phyloP scores from a whole-genome alignment of 2,329 filamentous ascomycete species.

The Scytalidium sp. region DNA sequence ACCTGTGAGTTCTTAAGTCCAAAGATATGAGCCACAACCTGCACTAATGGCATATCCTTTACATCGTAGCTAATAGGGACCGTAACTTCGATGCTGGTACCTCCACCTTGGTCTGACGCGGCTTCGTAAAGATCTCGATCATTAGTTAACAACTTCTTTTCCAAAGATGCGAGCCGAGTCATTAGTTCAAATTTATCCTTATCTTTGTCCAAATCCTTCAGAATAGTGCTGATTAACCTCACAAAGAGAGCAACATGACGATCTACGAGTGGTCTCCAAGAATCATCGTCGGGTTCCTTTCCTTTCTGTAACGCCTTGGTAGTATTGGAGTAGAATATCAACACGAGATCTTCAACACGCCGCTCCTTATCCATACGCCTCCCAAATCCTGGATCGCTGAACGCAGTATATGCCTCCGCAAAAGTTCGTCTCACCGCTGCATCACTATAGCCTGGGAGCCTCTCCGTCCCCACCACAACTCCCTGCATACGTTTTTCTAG shows the following conservation, averaged over 20 bases:
- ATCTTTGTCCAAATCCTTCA: slow-evolving; percentile 82
- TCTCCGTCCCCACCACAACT: slow-evolving; percentile 72
- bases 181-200: slow-evolving; percentile 83
- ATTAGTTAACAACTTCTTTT: slow-evolving; percentile 90
- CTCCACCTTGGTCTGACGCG: slow-evolving; percentile 53
- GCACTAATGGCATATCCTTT: slow-evolving; percentile 94
- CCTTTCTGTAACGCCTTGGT: slow-evolving; percentile 85
- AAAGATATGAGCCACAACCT: slow-evolving; percentile 84
- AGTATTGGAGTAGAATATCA: slow-evolving; percentile 95
- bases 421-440: slow-evolving; percentile 90
- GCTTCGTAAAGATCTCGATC: slow-evolving; percentile 80
- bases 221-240: slow-evolving; percentile 73
- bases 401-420: slow-evolving; percentile 87
- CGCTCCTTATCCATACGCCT: slow-evolving; percentile 93
- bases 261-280: slow-evolving; percentile 89
- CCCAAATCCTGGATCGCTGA: slow-evolving; percentile 84
- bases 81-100: slow-evolving; percentile 74
- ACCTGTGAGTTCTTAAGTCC: slow-evolving; percentile 74
- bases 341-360: slow-evolving; percentile 84
- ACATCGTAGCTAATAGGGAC: slow-evolving; percentile 86
- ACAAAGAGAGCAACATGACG: slow-evolving; percentile 94
- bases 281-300: slow-evolving; percentile 74
- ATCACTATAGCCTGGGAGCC: slow-evolving; percentile 85
- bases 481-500: slow-evolving; percentile 46
- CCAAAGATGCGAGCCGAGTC: slow-evolving; percentile 72